Conservation (phyloP, 371 early-diverging fungal species). For the Mucor plumbeus region DNA sequence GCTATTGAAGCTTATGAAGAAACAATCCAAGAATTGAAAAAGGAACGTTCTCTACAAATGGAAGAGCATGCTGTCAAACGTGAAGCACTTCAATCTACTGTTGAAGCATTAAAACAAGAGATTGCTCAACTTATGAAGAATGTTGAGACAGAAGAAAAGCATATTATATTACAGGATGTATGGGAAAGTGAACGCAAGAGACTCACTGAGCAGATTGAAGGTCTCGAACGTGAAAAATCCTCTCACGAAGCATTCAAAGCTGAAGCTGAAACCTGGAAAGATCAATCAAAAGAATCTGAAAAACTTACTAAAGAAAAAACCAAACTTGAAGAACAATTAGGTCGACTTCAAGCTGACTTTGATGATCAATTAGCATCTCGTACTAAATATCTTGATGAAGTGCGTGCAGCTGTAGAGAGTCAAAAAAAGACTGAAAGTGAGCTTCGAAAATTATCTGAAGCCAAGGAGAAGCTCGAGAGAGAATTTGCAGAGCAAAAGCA, state of each 20-base stretch:
- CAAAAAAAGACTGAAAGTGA: constrained; percentile 55
- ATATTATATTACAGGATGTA: constrained; percentile 54
- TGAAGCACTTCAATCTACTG: constrained; percentile 46
- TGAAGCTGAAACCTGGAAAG: constrained; percentile 40
- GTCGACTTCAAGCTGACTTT: constrained; percentile 39
- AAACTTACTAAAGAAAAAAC: constrained; percentile 40
- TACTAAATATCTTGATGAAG: constrained; percentile 44
- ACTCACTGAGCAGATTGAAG: constrained; percentile 51
- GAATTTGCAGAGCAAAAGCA: constrained; percentile 35
- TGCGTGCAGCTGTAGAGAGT: constrained; percentile 44
- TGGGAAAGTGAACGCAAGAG: constrained; percentile 65
- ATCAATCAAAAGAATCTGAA: constrained; percentile 51
- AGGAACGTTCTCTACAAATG: constrained; percentile 28
- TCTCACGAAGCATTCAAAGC: constrained; percentile 41
- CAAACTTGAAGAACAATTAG: constrained; percentile 43
- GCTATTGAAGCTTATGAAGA: constrained; percentile 33
- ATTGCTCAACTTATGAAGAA: constrained; percentile 56
- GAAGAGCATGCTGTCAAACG: constrained; percentile 31
- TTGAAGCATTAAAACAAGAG: constrained; percentile 53
- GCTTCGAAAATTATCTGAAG: constrained; percentile 42
- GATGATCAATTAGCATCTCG: constrained; percentile 43
- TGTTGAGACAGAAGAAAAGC: constrained; percentile 40
- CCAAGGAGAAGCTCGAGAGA: constrained; percentile 50
- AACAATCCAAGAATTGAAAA: constrained; percentile 43
- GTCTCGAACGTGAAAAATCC: constrained; percentile 36